These are phyloP conservation scores for Lathyrus tuberosus DNA, from an alignment of 306 rosid species.

Conservation along the genomic window DNA sequence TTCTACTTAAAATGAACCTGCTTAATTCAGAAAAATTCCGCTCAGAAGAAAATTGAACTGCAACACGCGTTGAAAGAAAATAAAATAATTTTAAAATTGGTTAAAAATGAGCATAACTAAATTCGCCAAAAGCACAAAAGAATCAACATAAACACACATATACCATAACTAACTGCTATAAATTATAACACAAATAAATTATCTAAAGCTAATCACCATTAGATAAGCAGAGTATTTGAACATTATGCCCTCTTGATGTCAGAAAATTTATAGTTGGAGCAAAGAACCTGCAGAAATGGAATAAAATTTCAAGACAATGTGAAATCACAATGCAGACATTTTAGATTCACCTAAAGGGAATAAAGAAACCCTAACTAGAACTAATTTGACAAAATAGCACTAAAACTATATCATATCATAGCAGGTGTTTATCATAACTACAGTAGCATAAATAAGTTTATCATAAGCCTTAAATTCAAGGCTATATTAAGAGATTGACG, in stretches of 20 bases:
- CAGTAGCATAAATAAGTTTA: too few relatives aligned
- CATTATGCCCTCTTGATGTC: slow-evolving; percentile 66
- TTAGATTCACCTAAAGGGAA: background rate
- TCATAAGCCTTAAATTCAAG: too few relatives aligned
- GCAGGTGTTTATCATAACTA: background rate
- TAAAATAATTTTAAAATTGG: slow-evolving; percentile 4
- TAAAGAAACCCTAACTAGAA: background rate
- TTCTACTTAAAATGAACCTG: slow-evolving; percentile 8
- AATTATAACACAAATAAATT: slow-evolving; percentile 23
- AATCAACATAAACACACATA: slow-evolving; percentile 25
- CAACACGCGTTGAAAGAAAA: slow-evolving; percentile 8
- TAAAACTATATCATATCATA: background rate
- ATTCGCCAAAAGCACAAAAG: slow-evolving; percentile 5
- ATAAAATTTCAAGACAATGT: slow-evolving; percentile 28
- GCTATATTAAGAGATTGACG: background rate
- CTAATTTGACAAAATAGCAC: background rate
- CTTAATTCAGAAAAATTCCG: slow-evolving; percentile 31
- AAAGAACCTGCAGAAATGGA: slow-evolving; percentile 75
- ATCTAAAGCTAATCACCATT: slow-evolving; percentile 55
- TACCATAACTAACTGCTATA: slow-evolving; percentile 4
- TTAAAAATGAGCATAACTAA: background rate
- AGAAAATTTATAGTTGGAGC: slow-evolving; percentile 82
- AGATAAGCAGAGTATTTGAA: slow-evolving; percentile 82
- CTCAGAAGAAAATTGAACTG: slow-evolving; percentile 15
- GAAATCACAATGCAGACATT: slow-evolving; percentile 29